Evolutionary conservation across 108 stramenopile species (phyloP).

Genomic region (Nannochloropsis gaditana): DNA sequence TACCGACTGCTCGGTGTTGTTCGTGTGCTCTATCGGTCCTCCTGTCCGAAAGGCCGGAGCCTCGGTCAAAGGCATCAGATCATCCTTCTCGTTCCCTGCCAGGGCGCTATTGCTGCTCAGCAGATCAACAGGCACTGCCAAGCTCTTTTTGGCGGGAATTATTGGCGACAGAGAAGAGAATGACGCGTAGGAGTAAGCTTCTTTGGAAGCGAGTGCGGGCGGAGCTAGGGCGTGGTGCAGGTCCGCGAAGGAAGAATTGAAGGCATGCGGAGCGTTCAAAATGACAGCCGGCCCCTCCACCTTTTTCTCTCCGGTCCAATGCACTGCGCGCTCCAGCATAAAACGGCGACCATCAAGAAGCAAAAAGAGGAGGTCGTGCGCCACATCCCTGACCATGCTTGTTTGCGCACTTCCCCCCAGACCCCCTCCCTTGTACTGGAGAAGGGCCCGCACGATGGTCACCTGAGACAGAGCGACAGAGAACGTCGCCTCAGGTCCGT

Average conservation of each 20-base stretch:
- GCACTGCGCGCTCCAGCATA: background rate
- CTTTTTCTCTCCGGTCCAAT: background rate
- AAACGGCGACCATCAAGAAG: background rate
- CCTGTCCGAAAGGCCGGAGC: background rate
- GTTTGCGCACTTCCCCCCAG: background rate
- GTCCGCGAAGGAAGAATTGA: background rate
- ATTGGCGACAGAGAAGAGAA: background rate
- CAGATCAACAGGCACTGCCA: background rate
- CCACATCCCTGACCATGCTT: background rate
- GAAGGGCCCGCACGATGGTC: background rate
- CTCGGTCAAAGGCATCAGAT: background rate
- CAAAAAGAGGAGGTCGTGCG: background rate
- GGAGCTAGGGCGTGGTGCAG: background rate
- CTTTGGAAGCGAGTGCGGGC: background rate
- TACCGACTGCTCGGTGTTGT: too few relatives aligned
- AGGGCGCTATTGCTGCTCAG: background rate
- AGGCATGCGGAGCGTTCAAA: background rate
- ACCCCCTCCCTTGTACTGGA: background rate
- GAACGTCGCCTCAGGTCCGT: background rate
- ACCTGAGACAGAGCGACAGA: background rate
- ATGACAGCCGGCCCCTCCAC: background rate
- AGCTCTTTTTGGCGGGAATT: background rate
- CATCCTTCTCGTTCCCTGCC: background rate
- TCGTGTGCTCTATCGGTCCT: too few relatives aligned
- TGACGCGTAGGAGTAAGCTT: background rate